phyloP scores from a whole-genome alignment of 495 filamentous ascomycete genomes.

The Tuber calosporum region DNA sequence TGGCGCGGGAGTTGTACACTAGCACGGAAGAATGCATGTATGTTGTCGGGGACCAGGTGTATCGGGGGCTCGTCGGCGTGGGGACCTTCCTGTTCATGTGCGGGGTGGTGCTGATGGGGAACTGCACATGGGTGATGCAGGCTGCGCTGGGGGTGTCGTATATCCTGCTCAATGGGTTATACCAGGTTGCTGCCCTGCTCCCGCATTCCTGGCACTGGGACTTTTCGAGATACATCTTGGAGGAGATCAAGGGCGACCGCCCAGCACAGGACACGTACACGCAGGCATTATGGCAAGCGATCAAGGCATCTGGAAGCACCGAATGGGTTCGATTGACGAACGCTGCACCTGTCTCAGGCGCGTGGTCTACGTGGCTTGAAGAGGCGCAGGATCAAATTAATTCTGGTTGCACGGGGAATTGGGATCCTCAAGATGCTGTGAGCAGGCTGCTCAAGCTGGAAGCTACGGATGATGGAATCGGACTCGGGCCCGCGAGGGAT shows the following conservation, averaged over 20 bases:
- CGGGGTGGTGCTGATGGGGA: slow-evolving; percentile 55
- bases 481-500: not conserved
- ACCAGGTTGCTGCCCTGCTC: slow-evolving; percentile 53
- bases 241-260: not conserved
- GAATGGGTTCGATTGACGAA: not conserved
- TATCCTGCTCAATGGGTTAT: slow-evolving; percentile 55
- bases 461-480: not conserved
- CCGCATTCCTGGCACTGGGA: slow-evolving; percentile 23
- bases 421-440: not conserved
- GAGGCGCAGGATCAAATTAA: not conserved
- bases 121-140: slow-evolving; percentile 56
- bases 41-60: slow-evolving; percentile 44
- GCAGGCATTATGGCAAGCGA: not conserved
- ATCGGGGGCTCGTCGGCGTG: slow-evolving; percentile 51
- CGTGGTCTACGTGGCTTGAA: not conserved
- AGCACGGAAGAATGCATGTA: slow-evolving; percentile 55
- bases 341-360: not conserved
- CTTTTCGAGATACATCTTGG: slow-evolving; percentile 3
- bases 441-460: not conserved
- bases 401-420: not conserved
- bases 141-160: slow-evolving; percentile 53
- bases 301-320: not conserved
- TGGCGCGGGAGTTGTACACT: slow-evolving; percentile 58
- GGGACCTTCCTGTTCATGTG: slow-evolving; percentile 58
- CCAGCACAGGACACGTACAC: not conserved